A percentile compares a stretch with the other conserved stretches of the same genome.
phyloP scores from a whole-genome alignment of 2,329 filamentous ascomycete species.

The Aspergillus uvarum region DNA sequence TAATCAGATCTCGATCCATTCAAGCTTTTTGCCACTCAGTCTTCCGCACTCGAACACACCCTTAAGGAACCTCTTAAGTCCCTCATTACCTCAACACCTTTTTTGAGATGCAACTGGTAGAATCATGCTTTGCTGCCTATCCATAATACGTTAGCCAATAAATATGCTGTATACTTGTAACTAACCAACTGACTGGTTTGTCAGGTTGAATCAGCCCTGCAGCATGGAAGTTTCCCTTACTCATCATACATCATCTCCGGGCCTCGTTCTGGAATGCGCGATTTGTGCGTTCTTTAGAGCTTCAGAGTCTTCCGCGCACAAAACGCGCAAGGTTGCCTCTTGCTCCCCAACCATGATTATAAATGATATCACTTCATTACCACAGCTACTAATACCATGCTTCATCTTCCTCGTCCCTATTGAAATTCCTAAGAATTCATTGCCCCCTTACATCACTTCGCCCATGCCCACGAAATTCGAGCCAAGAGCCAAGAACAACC shows the following conservation, averaged over 20 bases:
- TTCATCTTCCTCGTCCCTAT: background rate
- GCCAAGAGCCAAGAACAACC: background rate
- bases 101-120: no score
- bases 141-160: no score
- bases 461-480: background rate
- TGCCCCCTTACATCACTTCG: background rate
- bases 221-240: background rate
- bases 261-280: constrained; percentile 24
- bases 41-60: background rate
- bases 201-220: background rate
- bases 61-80: no score
- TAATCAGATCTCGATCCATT: background rate
- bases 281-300: constrained; percentile 37
- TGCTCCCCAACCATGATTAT: constrained; percentile 10
- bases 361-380: background rate
- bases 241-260: background rate
- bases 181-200: no score
- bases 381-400: background rate
- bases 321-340: constrained; percentile 30
- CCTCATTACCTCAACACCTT: no score
- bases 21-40: background rate
- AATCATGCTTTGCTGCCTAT: no score
- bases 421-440: background rate
- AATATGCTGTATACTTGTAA: no score
- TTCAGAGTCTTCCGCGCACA: constrained; percentile 26